Percentiles rank a stretch among this genome's conserved stretches.
Conservation (phyloP, 2,329 filamentous ascomycete genomes). For the Monosporascus ibericus region DNA sequence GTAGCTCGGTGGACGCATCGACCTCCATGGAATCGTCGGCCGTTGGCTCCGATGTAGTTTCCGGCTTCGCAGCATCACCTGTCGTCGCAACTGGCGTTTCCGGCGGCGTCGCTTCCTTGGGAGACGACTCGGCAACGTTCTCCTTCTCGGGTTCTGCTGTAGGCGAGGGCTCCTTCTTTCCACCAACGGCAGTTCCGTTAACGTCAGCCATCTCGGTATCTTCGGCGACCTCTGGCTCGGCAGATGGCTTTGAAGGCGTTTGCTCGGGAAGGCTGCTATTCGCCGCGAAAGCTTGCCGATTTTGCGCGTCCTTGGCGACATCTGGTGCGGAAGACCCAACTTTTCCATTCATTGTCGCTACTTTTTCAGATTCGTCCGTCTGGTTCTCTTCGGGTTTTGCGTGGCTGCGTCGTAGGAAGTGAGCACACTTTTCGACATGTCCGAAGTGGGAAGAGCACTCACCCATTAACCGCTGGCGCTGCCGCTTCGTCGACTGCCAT, state of each 20-base stretch:
- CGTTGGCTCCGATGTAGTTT: slow-evolving; percentile 1
- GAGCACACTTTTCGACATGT: neutral
- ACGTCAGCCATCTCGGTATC: slow-evolving; percentile 15
- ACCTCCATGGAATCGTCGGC: slow-evolving; percentile 24
- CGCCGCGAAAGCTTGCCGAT: slow-evolving; percentile 17
- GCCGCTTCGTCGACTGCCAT: slow-evolving; percentile 44
- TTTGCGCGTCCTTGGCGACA: slow-evolving; percentile 9
- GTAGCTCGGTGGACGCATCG: slow-evolving; percentile 16
- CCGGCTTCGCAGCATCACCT: slow-evolving; percentile 2
- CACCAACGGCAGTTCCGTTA: slow-evolving; percentile 7
- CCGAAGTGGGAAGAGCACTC: slow-evolving; percentile 31
- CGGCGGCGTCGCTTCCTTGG: slow-evolving; percentile 2
- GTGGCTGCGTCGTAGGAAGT: slow-evolving; percentile 8
- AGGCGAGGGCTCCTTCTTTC: slow-evolving; percentile 2
- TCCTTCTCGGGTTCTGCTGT: slow-evolving; percentile 1
- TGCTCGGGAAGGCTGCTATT: slow-evolving; percentile 14
- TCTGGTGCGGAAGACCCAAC: slow-evolving; percentile 3
- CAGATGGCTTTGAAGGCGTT: slow-evolving; percentile 6
- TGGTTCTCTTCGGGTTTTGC: slow-evolving; percentile 12
- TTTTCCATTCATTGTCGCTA: slow-evolving; percentile 18
- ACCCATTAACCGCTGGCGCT: slow-evolving; percentile 46
- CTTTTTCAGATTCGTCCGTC: slow-evolving; percentile 9
- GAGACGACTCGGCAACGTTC: neutral
- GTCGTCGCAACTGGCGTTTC: slow-evolving; percentile 3
- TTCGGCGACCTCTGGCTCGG: neutral